These are phyloP conservation scores for Pseudopyrenochaeta lycopersici DNA, from an alignment of 2,329 filamentous ascomycete genomes.

Conservation along the genomic window DNA sequence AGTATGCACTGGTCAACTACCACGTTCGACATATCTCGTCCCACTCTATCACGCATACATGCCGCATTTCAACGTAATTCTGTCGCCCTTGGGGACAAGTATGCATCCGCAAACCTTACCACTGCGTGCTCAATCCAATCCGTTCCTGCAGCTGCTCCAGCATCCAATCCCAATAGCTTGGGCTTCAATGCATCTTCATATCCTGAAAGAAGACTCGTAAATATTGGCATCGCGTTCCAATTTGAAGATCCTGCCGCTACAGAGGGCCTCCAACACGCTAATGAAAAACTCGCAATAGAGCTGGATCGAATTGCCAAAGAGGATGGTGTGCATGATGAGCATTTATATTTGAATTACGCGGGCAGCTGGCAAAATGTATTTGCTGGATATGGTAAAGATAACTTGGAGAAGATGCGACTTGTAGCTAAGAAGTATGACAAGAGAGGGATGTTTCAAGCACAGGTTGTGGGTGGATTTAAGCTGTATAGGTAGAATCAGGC, in stretches of 20 bases:
- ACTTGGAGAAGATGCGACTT: background rate
- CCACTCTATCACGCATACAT: no score
- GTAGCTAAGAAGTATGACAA: background rate
- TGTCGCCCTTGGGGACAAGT: background rate
- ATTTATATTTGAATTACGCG: slow-evolving; percentile 38
- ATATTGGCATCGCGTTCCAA: no score
- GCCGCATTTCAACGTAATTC: background rate
- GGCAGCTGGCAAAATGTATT: slow-evolving; percentile 7
- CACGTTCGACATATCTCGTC: no score
- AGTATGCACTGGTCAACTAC: no score
- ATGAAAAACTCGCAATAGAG: no score
- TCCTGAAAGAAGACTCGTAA: background rate
- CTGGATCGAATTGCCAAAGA: no score
- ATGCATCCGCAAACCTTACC: slow-evolving; percentile 5
- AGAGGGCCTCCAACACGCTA: no score
- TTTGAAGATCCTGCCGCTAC: no score
- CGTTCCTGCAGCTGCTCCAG: slow-evolving; percentile 4
- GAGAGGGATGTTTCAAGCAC: no score
- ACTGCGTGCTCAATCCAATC: slow-evolving; percentile 9
- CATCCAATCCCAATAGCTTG: slow-evolving; percentile 5
- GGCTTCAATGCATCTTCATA: slow-evolving; percentile 1
- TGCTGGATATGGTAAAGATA: background rate
- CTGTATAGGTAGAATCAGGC: no score
- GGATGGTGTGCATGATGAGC: background rate
- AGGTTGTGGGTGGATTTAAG: no score